Percentiles rank a stretch among this genome's conserved stretches.
phyloP scores from a whole-genome alignment of 306 rosid genomes.

The Acacia confusa region DNA sequence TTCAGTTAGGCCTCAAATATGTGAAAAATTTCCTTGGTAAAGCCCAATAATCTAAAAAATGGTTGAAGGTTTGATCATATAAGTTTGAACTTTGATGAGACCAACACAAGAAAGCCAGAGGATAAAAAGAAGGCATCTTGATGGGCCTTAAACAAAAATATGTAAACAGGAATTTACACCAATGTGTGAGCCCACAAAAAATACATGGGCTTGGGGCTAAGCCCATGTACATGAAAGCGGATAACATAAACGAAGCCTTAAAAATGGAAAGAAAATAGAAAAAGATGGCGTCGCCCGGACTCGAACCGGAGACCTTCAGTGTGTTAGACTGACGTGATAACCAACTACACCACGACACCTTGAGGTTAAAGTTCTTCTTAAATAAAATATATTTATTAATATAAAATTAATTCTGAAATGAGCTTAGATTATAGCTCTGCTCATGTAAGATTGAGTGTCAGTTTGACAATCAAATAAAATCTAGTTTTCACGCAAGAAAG shows the following conservation, averaged over 20 bases:
- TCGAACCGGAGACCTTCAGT: constrained; percentile 85
- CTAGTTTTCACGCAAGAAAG: no score
- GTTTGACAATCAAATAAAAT: no score
- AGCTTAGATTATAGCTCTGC: no score
- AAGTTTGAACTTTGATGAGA: no score
- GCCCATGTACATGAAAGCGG: background rate
- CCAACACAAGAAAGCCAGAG: no score
- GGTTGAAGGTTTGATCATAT: background rate
- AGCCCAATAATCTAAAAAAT: background rate
- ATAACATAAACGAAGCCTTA: background rate
- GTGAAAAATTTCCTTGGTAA: background rate
- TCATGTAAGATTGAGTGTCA: no score
- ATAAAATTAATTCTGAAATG: no score
- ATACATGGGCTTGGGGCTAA: background rate
- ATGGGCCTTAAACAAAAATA: no score
- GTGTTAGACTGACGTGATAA: constrained; percentile 99
- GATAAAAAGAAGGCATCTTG: no score
- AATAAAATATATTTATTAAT: no score
- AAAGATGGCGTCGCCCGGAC: constrained; percentile 46
- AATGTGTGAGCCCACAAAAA: background rate
- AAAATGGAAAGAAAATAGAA: background rate
- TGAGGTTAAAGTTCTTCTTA: rapidly evolving
- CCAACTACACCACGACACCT: constrained; percentile 72
- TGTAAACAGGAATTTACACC: background rate
- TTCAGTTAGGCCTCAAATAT: background rate